Base-by-base conservation (phyloP, 2,329 filamentous ascomycete genomes). In the Knoxdaviesia capensis region DNA sequence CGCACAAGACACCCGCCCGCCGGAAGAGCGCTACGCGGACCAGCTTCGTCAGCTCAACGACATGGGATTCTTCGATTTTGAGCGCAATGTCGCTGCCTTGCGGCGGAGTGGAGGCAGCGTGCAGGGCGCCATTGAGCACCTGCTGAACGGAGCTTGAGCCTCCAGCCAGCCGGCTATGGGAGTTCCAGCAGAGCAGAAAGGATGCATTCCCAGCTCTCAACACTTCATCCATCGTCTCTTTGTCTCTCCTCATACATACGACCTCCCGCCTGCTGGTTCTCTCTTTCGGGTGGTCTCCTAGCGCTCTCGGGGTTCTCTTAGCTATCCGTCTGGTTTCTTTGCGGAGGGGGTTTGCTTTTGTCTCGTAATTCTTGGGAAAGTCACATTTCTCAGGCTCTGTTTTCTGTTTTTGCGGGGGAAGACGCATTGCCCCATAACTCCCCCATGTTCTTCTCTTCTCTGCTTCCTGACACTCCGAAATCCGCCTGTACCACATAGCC, bases 21-120 rank as follows among this genome's bases (percentile, higher is more conserved):
- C 90, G 0, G 90, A 98, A 65, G 90, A 96, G 60, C 69, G 84
- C 45, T 98, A 94, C 52, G 86, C 82, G 3, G 77, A 83, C 32
- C 88, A 98, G 60, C 66, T 98, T 40, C 70, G 85, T 46, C 86
- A 96, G 61, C 64, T 98, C 47, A 98, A 98, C 57, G 90, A 96
- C 49, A 98, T 98, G 90, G 90, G 90, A 3, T 98, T 98, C 62
- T 94, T 77, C 56, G 87, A 98, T 55, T 98, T 96, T 54, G 88
- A 98, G 41, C 67, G 82, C 50, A 98, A 98, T 51, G 75, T 98
- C 32, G 77, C 81, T 43, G 90, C 90, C 5, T 63, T 98, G 53
- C 71, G 88, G 58, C 73, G 88, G 52, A 84, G 83, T 46, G 90
- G 90, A 6, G 90, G 90, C 7, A 94, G 83, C 56, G 90, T 96